These are phyloP conservation scores for Pseudoneurospora amorphoporcata DNA, from an alignment of 495 filamentous ascomycete genomes.

Conservation along the genomic window DNA sequence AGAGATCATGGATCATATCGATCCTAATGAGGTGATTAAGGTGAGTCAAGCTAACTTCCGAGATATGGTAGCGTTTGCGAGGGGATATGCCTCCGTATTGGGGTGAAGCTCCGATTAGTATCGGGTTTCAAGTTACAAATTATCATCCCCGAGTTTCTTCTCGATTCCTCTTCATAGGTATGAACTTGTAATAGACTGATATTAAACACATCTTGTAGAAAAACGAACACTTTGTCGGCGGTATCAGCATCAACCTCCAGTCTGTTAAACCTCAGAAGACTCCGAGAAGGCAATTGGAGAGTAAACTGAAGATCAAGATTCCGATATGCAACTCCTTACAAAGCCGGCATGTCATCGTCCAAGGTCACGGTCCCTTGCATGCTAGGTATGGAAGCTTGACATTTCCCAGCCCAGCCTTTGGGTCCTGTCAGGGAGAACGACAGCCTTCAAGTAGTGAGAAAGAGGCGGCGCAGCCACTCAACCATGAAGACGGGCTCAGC, in stretches of 20 bases:
- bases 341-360: background rate
- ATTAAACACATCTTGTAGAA: background rate
- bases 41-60: background rate
- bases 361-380: background rate
- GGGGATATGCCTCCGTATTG: background rate
- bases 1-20: background rate
- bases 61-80: background rate
- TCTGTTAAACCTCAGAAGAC: background rate
- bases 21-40: background rate
- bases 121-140: background rate
- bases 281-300: background rate
- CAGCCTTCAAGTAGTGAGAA: background rate
- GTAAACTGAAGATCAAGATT: background rate
- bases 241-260: background rate
- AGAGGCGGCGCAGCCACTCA: background rate
- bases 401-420: background rate
- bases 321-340: background rate
- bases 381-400: background rate
- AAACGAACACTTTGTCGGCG: slow-evolving; percentile 7
- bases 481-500: background rate
- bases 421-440: background rate
- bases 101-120: background rate
- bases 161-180: background rate
- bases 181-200: background rate
- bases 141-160: background rate